Evolutionary conservation across 768 basidiomycete species (phyloP).

Genomic region (Boletellus emodensis): DNA sequence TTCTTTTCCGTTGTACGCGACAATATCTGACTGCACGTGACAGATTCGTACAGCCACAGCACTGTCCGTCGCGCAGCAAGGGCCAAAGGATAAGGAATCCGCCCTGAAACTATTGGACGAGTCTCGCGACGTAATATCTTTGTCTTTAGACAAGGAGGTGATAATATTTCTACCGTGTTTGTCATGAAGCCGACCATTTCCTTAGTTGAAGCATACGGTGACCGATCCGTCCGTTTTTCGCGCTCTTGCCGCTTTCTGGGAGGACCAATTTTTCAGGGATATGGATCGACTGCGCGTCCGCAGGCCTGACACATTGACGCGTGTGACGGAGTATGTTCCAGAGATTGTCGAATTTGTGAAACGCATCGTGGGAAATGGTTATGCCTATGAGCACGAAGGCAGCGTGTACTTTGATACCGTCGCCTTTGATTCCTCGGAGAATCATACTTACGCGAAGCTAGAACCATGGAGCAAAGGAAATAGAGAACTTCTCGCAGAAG

Average conservation of each 20-base stretch:
- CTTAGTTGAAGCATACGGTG: conserved; percentile 71
- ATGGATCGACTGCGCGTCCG: conserved; percentile 87
- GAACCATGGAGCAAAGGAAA: conserved; percentile 97
- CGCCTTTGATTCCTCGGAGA: conserved; percentile 70
- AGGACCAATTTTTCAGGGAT: conserved; percentile 83
- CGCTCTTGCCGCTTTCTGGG: conserved; percentile 82
- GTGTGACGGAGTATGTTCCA: conserved; percentile 95
- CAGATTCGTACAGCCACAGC: conserved; percentile 53
- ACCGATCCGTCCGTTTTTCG: conserved; percentile 85
- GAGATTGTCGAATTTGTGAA: conserved; percentile 91
- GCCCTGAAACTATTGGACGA: conserved; percentile 64
- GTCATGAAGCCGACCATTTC: conserved; percentile 7
- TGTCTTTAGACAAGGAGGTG: conserved; percentile 73
- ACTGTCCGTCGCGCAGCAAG: conserved; percentile 46
- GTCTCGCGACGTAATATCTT: conserved; percentile 72
- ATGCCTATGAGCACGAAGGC: conserved; percentile 64
- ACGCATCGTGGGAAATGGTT: conserved; percentile 81
- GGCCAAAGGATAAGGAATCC: conserved; percentile 37
- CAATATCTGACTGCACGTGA: conserved; percentile 14
- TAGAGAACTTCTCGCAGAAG: conserved; percentile 81
- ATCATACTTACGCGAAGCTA: conserved; percentile 88
- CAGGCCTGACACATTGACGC: conserved; percentile 85
- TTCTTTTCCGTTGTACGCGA: conserved; percentile 14
- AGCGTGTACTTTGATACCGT: conserved; percentile 91
- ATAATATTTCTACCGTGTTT: conserved; percentile 10